Base-by-base conservation (phyloP, 352 stramenopile genomes). In the Phytophthora pinifolia region DNA sequence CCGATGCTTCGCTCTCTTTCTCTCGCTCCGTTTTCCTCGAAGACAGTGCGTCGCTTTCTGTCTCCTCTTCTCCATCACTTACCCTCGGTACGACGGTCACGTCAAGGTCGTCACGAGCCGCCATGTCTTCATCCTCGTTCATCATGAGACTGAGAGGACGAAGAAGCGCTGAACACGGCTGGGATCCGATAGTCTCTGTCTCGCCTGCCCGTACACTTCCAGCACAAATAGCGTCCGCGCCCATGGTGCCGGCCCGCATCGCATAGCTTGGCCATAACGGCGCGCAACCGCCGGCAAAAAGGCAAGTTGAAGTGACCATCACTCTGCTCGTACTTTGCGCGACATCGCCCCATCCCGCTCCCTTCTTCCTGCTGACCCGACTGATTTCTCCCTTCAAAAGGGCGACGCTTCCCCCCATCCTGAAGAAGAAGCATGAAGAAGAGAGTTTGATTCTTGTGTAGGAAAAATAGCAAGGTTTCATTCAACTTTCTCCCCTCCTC, bases 381-480 rank as follows among this genome's bases (percentile, higher is more conserved):
- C 33, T 59, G 39, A 43, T 36, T 51, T 53, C 25, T 30, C 35
- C 25, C 35, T 15, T 27, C 12, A 31, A 36, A 38, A 8, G 15
- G 27, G 22, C 22, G 22, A 27, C 22, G n/a, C n/a, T n/a, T n/a
- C n/a, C 20, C 20, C 3, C 20, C 20, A 22, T 3, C 20, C 2
- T 22, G 20, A 22, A 22, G 2, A 22, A 22, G 20, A 22, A 41
- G 27, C 3, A n/a, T 0, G 18, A n/a, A 2, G n/a, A 15, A 44
- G 10, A 9, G 44, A 30, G 9, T 32, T 7, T 51, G 10, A 3
- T 27, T 13, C 3, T 25, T 27, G 3, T 39, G 35, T n/a, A 42
- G 42, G 62, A 65, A 56, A 66, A 74, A 67, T 30, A 50, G 46
- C 60, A 67, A 64, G 55, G 56, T 59, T 67, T 70, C 48, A 70